Conservation (phyloP, 345 rosid species). For the Rhizophora mangle region DNA sequence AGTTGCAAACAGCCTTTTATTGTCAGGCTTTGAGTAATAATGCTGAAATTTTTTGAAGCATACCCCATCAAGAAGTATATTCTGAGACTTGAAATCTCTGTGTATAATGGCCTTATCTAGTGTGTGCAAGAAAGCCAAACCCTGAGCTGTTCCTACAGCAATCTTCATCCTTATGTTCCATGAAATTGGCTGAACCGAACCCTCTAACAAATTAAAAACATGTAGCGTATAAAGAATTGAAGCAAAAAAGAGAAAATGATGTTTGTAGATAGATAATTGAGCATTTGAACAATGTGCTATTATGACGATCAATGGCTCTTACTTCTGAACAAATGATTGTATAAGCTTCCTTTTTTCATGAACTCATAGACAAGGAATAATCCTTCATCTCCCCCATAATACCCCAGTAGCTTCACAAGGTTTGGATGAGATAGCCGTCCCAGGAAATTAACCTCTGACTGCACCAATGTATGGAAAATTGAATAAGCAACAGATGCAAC, state of each 20-base stretch:
- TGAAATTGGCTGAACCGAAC: neutral
- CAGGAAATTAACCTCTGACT: neutral
- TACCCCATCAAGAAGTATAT: conserved; percentile 2
- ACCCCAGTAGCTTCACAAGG: conserved; percentile 16
- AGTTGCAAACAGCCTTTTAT: neutral
- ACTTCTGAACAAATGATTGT: conserved; percentile 19
- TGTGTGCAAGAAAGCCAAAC: neutral
- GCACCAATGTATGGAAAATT: neutral
- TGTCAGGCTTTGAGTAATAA: neutral
- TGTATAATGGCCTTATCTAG: neutral
- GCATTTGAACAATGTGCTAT: neutral
- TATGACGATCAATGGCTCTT: conserved; percentile 8
- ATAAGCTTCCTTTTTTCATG: conserved; percentile 20
- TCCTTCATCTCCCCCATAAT: conserved; percentile 9
- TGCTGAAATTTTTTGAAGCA: neutral
- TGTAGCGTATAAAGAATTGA: neutral
- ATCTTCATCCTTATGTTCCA: neutral
- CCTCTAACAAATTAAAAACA: neutral
- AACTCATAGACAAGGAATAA: conserved; percentile 14
- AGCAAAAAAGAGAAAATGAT: neutral
- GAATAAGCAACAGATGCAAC: too few species aligned
- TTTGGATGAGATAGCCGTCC: conserved; percentile 1
- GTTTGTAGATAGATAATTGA: neutral
- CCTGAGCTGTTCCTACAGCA: neutral
- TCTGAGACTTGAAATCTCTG: neutral